Percentiles rank a stretch among this genome's conserved stretches.
These are phyloP conservation scores for Salix viminalis DNA, from an alignment of 345 rosid genomes.

Conservation along the genomic window DNA sequence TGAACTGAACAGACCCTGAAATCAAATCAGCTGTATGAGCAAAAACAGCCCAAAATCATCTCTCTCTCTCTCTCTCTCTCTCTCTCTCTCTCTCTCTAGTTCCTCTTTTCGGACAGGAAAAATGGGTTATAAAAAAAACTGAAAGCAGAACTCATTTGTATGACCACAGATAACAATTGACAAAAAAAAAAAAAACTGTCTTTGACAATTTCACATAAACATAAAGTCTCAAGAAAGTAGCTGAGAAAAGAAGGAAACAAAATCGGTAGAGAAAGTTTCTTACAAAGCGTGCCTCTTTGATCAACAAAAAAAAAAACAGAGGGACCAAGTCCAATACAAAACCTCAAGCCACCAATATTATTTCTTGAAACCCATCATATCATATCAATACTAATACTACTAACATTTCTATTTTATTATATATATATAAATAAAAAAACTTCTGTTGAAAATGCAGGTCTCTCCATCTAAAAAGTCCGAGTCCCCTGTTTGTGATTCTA, in stretches of 20 bases:
- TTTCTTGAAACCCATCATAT: neutral
- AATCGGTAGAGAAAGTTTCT: neutral
- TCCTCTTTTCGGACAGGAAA: neutral
- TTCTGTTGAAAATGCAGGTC: neutral
- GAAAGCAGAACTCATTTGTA: neutral
- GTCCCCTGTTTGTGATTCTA: neutral
- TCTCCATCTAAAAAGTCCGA: neutral
- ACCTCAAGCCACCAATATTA: neutral
- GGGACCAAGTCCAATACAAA: slow-evolving; percentile 23
- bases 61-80: neutral
- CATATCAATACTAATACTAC: neutral
- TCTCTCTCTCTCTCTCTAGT: neutral
- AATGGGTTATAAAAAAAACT: neutral
- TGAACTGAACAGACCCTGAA: slow-evolving; percentile 19
- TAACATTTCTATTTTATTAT: neutral
- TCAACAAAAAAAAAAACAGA: slow-evolving; percentile 10
- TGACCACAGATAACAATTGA: neutral
- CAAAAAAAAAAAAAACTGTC: too few relatives aligned
- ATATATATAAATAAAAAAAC: neutral
- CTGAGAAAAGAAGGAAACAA: neutral
- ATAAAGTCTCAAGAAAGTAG: neutral
- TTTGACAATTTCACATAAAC: neutral
- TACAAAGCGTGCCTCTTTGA: slow-evolving; percentile 13
- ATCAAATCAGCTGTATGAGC: neutral
- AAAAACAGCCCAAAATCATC: neutral